These are phyloP conservation scores for Podochytrium sp. DNA, from an alignment of 192 early-diverging fungal genomes.

Conservation along the genomic window DNA sequence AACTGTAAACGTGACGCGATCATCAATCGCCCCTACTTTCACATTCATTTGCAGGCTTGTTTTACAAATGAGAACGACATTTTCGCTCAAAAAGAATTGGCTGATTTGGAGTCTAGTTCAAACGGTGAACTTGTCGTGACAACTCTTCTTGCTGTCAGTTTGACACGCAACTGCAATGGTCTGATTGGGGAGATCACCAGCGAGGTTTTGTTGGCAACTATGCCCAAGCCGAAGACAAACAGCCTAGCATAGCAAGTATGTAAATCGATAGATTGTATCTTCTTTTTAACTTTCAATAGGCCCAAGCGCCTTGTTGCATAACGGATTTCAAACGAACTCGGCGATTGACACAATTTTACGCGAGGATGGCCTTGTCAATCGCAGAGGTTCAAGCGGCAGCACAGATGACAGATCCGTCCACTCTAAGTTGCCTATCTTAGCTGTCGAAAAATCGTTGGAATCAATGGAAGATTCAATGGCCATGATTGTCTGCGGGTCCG, in stretches of 20 bases:
- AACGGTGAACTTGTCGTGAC: slow-evolving; percentile 21
- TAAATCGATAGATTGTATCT: neutral
- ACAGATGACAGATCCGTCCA: neutral
- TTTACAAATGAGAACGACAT: slow-evolving; percentile 33
- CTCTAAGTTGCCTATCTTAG: neutral
- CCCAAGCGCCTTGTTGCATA: neutral
- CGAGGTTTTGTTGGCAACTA: slow-evolving; percentile 29
- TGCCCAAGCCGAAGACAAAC: slow-evolving; percentile 29
- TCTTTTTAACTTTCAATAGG: neutral
- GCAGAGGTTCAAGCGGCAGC: neutral
- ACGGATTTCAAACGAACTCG: neutral
- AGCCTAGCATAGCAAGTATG: neutral
- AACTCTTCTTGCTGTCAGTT: neutral
- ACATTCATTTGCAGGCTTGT: slow-evolving; percentile 25
- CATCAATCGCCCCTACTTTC: slow-evolving; percentile 4
- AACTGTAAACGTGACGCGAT: slow-evolving; percentile 26
- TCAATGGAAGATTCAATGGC: slow-evolving; percentile 10
- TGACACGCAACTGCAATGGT: neutral
- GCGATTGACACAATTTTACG: neutral
- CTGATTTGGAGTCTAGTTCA: neutral
- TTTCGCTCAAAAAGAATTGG: slow-evolving; percentile 32
- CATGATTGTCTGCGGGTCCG: slow-evolving; percentile 33
- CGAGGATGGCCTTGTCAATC: neutral
- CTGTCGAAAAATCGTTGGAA: neutral
- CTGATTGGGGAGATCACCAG: slow-evolving; percentile 14